Conservation (phyloP, 1,284 basidiomycete species). For the Baeospora myosura region DNA sequence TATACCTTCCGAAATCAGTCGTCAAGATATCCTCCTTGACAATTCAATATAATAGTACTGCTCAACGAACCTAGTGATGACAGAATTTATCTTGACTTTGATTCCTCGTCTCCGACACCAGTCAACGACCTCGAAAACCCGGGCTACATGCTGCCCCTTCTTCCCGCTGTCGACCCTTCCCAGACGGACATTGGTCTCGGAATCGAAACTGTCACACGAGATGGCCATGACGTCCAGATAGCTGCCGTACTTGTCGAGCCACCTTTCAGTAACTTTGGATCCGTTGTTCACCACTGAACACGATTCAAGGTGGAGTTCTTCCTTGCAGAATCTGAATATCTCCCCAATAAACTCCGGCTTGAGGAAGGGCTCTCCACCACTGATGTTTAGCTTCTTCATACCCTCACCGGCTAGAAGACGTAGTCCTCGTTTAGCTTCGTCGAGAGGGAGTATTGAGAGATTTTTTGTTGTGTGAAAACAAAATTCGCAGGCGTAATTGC, state of each 20-base stretch:
- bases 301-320: slow-evolving; percentile 30
- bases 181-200: slow-evolving; percentile 28
- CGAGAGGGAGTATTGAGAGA: slow-evolving; percentile 24
- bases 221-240: slow-evolving; percentile 37
- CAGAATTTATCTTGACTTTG: slow-evolving; percentile 33
- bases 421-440: slow-evolving; percentile 30
- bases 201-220: slow-evolving; percentile 34
- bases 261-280: slow-evolving; percentile 34
- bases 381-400: slow-evolving; percentile 38
- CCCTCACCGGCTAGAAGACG: slow-evolving; percentile 28
- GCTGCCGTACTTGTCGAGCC: slow-evolving; percentile 30
- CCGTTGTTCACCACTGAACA: slow-evolving; percentile 34
- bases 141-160: slow-evolving; percentile 20
- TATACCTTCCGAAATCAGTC: slow-evolving; percentile 17
- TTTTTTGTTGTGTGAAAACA: slow-evolving; percentile 35
- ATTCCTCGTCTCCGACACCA: slow-evolving; percentile 29
- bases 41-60: background rate
- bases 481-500: slow-evolving; percentile 31
- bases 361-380: slow-evolving; percentile 35
- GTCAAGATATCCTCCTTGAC: too few relatives aligned
- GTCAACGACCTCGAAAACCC: slow-evolving; percentile 28
- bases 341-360: slow-evolving; percentile 31
- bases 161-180: slow-evolving; percentile 28
- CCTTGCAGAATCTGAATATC: slow-evolving; percentile 33
- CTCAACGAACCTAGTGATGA: slow-evolving; percentile 23